Conservation (phyloP, 2,329 filamentous ascomycete species). For the Camillea tinctor region DNA sequence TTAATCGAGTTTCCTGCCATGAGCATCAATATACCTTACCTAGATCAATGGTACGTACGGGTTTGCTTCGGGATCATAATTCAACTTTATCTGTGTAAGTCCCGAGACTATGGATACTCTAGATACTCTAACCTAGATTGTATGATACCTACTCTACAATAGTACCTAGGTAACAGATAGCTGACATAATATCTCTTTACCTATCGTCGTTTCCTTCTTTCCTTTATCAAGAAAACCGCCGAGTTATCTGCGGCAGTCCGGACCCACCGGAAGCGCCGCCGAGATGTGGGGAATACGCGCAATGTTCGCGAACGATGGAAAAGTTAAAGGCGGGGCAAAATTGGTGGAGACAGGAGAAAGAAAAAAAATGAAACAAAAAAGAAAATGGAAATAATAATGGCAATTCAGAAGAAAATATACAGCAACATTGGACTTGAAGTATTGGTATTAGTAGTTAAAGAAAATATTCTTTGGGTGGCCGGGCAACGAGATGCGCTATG, state of each 20-base stretch:
- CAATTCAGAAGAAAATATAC: too few species aligned
- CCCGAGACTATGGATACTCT: too few species aligned
- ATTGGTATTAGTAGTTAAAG: background rate
- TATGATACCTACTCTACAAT: too few species aligned
- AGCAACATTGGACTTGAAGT: too few species aligned
- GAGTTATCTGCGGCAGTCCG: background rate
- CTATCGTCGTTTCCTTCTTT: background rate
- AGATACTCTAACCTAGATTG: too few species aligned
- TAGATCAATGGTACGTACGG: too few species aligned
- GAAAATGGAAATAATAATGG: background rate
- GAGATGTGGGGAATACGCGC: background rate
- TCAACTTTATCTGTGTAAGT: too few species aligned
- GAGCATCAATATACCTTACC: too few species aligned
- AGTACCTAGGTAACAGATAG: too few species aligned
- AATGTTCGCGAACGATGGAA: background rate
- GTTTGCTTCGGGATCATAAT: too few species aligned
- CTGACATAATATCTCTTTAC: background rate
- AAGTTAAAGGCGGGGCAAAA: background rate
- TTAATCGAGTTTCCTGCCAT: too few species aligned
- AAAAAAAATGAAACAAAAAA: background rate
- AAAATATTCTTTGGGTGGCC: background rate
- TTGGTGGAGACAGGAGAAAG: background rate
- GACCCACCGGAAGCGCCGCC: too few species aligned
- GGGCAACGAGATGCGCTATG: background rate
- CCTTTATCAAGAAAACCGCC: background rate